A percentile compares a stretch with the other conserved stretches of the same genome.
phyloP scores from a whole-genome alignment of 2,329 filamentous ascomycete species.

The Pyricularia pennisetigena region DNA sequence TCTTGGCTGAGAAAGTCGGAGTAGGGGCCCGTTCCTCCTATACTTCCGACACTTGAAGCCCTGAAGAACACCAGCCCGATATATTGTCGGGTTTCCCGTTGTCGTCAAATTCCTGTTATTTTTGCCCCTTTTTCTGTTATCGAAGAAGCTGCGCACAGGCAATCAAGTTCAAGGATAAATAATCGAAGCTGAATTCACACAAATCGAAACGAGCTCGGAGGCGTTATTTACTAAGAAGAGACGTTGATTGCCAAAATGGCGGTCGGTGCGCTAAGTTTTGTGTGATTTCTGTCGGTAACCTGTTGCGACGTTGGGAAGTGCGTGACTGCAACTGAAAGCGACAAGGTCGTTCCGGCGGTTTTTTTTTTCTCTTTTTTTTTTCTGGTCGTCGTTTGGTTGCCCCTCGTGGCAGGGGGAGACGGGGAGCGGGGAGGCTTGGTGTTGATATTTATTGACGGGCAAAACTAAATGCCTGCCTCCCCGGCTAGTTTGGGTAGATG shows the following conservation, averaged over 20 bases:
- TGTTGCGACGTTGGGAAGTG: neutral
- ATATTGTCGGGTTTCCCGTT: neutral
- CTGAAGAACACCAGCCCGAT: neutral
- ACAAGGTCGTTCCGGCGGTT: neutral
- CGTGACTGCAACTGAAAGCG: neutral
- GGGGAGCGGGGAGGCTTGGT: neutral
- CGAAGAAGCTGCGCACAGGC: neutral
- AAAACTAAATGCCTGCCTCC: neutral
- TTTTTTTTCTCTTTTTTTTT: neutral
- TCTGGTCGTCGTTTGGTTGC: neutral
- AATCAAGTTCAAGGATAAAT: neutral
- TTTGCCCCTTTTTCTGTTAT: neutral
- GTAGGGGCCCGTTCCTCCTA: slow-evolving; percentile 23
- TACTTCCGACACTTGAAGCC: neutral
- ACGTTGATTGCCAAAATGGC: neutral
- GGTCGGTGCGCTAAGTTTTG: neutral
- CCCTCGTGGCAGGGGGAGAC: neutral
- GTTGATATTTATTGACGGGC: neutral
- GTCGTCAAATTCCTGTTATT: neutral
- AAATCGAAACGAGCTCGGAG: neutral
- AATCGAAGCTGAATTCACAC: neutral
- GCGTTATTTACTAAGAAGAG: neutral
- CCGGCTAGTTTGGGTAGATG: neutral
- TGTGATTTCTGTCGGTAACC: neutral
- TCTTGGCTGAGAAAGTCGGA: slow-evolving; percentile 33